Conservation (phyloP, 2,329 filamentous ascomycete species). For the Monascus ruber region DNA sequence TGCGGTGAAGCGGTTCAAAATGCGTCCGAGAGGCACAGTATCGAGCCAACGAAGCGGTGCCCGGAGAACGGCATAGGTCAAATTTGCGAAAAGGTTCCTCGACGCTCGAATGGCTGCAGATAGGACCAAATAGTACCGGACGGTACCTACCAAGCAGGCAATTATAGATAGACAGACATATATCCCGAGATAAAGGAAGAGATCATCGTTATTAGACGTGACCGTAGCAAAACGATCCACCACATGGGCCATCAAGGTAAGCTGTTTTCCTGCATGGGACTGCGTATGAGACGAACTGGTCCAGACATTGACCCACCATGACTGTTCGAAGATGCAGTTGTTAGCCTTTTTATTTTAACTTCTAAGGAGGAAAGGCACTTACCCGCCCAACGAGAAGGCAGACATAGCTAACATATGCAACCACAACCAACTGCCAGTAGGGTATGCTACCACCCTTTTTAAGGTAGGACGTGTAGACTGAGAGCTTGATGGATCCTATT, state of each 20-base stretch:
- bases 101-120: conserved; percentile 56
- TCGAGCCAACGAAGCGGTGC: conserved; percentile 65
- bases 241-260: conserved; percentile 6
- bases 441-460: conserved; percentile 53
- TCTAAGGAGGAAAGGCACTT: conserved; percentile 10
- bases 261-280: conserved; percentile 2
- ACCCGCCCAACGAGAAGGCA: conserved; percentile 38
- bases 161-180: conserved; percentile 50
- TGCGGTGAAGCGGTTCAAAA: conserved; percentile 63
- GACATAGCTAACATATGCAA: conserved; percentile 45
- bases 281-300: conserved; percentile 17
- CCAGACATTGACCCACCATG: conserved; percentile 32
- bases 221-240: not conserved
- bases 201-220: conserved; percentile 23
- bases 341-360: too few species aligned
- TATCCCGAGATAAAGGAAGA: conserved; percentile 35
- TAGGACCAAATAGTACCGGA: conserved; percentile 51
- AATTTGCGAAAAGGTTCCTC: conserved; percentile 50
- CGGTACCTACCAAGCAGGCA: conserved; percentile 46
- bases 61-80: conserved; percentile 55
- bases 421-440: conserved; percentile 47
- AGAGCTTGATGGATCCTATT: conserved; percentile 53
- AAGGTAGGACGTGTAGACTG: conserved; percentile 56
- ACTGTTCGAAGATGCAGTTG: conserved; percentile 6
- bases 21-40: conserved; percentile 60